Conservation (phyloP, 2,329 filamentous ascomycete genomes). For the Hypoxylon sp. region DNA sequence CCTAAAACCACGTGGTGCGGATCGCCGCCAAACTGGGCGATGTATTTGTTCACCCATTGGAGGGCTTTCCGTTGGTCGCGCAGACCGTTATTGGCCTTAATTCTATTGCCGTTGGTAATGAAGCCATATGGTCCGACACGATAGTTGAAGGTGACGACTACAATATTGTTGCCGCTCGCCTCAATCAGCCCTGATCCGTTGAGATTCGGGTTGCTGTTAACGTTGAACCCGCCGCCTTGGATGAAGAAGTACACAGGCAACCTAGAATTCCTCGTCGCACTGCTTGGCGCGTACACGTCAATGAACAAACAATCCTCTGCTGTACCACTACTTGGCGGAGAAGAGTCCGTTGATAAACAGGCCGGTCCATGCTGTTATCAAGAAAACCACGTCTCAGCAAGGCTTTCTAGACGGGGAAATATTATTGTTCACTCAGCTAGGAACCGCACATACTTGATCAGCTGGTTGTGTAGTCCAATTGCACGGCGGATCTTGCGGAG, state of each 20-base stretch:
- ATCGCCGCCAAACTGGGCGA: slow-evolving; percentile 77
- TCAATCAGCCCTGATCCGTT: slow-evolving; percentile 73
- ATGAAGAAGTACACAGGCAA: slow-evolving; percentile 75
- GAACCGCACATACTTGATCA: slow-evolving; percentile 60
- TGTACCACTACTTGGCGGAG: slow-evolving; percentile 33
- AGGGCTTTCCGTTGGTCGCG: slow-evolving; percentile 78
- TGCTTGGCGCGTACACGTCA: slow-evolving; percentile 72
- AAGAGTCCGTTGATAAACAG: slow-evolving; percentile 47
- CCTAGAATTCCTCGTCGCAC: slow-evolving; percentile 63
- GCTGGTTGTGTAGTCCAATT: slow-evolving; percentile 66
- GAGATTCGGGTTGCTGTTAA: slow-evolving; percentile 64
- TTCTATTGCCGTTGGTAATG: slow-evolving; percentile 70
- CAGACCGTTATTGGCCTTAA: slow-evolving; percentile 77
- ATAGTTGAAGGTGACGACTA: slow-evolving; percentile 83
- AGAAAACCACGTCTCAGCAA: slow-evolving; percentile 18
- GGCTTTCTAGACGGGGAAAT: neutral
- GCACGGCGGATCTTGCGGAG: slow-evolving; percentile 73
- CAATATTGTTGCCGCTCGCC: slow-evolving; percentile 71
- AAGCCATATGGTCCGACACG: slow-evolving; percentile 83
- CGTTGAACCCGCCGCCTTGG: slow-evolving; percentile 74
- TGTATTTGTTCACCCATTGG: slow-evolving; percentile 78
- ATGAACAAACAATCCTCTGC: slow-evolving; percentile 79
- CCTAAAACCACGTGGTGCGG: slow-evolving; percentile 77
- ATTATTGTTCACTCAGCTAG: neutral
- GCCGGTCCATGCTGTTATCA: slow-evolving; percentile 48